Base-by-base conservation (phyloP, 345 rosid genomes). In the Salix udensis region DNA sequence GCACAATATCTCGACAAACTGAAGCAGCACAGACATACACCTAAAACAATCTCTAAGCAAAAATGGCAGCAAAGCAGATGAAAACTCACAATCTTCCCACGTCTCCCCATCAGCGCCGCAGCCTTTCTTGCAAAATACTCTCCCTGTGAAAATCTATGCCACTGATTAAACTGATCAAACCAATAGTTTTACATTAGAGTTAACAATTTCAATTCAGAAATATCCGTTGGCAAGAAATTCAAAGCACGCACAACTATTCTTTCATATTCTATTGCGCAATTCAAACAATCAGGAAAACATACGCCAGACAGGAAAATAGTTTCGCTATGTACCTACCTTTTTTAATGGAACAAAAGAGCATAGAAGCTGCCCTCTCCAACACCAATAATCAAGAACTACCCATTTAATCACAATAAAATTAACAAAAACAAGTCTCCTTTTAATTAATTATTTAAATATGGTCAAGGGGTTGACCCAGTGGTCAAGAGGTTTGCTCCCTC, bases 101-200 rank as follows among this genome's bases (percentile, higher is more conserved):
- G 97, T 86, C 44, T 93, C 97, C 75, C 95, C 92, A 18, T 92
- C 95, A 6, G 94, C 72, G 68, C 82, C 87, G 69, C 99, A 96
- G 7, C 94, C 99, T 82, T 96, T 96, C 80, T 96, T 96, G 93
- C 99, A 96, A 79, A 96, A 96, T n/a, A 96, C 97, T 82, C 99
- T 90, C 99, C 99, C 99, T 96, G 82, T 78, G 70, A 53, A 80
- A 80, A 81, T 10, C 71, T 62, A 74, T 6, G 3, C 13, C 34
- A 72, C 61, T 55, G 28, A 46, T 78, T 72, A 78, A 42, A 72
- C 39, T 53, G 30, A 68, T 28, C 31, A 58, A 31, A 71, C 40
- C 16, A 7, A 70, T 18, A 31, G 70, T 60, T 72, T 44, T 40
- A 64, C 40, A 67, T n/a, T 65, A 26, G 82, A 62, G 6, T 1